Base-by-base conservation (phyloP, 2,329 filamentous ascomycete genomes). In the Teratosphaeria zuluensis region DNA sequence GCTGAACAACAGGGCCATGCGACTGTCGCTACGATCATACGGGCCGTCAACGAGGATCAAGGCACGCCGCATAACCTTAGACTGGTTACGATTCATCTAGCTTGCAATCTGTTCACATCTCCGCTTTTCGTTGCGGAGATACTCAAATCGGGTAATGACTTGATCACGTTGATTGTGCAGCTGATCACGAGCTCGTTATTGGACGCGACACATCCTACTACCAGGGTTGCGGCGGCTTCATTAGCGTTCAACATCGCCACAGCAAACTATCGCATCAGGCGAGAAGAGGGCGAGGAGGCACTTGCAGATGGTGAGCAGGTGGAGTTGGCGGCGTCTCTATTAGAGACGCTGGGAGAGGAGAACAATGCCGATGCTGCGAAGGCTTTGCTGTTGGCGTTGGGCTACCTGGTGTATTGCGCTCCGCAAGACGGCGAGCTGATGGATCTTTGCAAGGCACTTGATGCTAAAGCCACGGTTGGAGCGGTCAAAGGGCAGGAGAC, bases 41-140 rank as follows among this genome's bases (percentile, higher is more conserved):
- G 81, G 2, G 75, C 82, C 42, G 81, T 78, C n/a, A 65, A 70
- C 9, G 73, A 77, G n/a, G 74, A 90, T 52, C 71, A 76, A 5
- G 77, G 82, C 33, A 88, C 85, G 48, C 90, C 90, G 0, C 96
- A 96, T 69, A 86, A 89, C 4, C 80, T 95, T 1, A 86, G 90
- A 14, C 83, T 96, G 1, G 89, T 95, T 16, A 87, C 90, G 0
- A 75, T 95, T 24, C 92, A 96, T 65, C 81, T 92, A 68, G 81
- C 84, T 1, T 95, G 90, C 75, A 96, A 96, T 68, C 78, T 95
- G 51, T 96, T 95, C 75, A 86, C 84, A 0, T 87, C 86, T 0
- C 81, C 84, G 0, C 77, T 95, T 0, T 95, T 87, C 67, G 78
- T 84, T 0, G 79, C 84, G 2, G 64, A 63, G 56, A 46, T 63